These are phyloP conservation scores for Backusella sp. DNA, from an alignment of 192 early-diverging fungal species.

Conservation along the genomic window DNA sequence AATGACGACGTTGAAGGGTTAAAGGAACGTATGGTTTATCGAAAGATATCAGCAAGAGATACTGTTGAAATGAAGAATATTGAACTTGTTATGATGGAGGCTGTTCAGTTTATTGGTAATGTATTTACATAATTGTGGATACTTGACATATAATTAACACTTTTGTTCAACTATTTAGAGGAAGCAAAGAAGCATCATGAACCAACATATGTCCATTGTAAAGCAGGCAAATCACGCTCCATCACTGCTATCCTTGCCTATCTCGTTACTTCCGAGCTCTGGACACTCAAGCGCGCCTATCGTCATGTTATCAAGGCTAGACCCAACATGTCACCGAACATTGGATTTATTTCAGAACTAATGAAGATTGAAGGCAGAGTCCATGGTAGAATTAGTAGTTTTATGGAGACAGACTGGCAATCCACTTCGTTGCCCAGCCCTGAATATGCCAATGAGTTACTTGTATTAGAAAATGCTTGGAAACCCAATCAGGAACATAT, in stretches of 20 bases:
- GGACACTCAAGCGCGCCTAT: conserved; percentile 67
- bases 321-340: conserved; percentile 70
- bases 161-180: conserved; percentile 7
- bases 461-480: conserved; percentile 24
- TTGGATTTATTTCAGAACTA: conserved; percentile 75
- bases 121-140: not conserved
- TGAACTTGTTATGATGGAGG: conserved; percentile 53
- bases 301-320: conserved; percentile 60
- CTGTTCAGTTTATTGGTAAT: conserved; percentile 69
- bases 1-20: conserved; percentile 45
- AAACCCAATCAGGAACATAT: conserved; percentile 9
- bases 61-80: conserved; percentile 65
- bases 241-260: conserved; percentile 72
- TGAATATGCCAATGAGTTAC: conserved; percentile 23
- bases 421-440: conserved; percentile 28
- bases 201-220: conserved; percentile 75
- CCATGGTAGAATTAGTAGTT: conserved; percentile 41
- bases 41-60: conserved; percentile 58
- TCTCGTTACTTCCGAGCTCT: conserved; percentile 56
- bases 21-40: conserved; percentile 40
- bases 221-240: conserved; percentile 75
- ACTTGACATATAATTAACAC: not conserved
- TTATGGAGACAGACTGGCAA: conserved; percentile 38
- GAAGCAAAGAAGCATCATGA: conserved; percentile 37
- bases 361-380: conserved; percentile 66